Percentiles rank a stretch among this genome's conserved stretches.
Evolutionary conservation across 192 early-diverging fungal genomes (phyloP).

Genomic region (Coemansia umbellata): DNA sequence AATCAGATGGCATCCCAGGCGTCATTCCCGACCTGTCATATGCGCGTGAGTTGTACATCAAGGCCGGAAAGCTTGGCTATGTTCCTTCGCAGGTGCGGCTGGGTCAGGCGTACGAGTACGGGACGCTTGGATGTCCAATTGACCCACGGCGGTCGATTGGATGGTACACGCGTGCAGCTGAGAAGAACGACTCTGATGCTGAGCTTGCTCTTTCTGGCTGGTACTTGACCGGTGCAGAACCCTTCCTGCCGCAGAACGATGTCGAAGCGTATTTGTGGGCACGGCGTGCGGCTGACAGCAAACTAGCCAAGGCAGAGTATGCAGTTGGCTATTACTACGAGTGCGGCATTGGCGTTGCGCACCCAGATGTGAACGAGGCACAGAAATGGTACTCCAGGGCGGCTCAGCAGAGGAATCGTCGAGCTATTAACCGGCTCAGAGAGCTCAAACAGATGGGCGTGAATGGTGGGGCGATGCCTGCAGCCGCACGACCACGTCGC

Average conservation of each 20-base stretch:
- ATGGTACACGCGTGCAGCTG: slow-evolving; percentile 94
- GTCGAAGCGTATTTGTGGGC: slow-evolving; percentile 98
- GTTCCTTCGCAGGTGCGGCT: slow-evolving; percentile 89
- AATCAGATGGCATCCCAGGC: slow-evolving; percentile 65
- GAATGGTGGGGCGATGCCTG: slow-evolving; percentile 1
- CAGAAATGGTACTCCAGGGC: slow-evolving; percentile 84
- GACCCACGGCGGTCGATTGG: slow-evolving; percentile 88
- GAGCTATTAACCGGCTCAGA: slow-evolving; percentile 77
- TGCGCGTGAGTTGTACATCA: slow-evolving; percentile 87
- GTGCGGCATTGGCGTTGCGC: slow-evolving; percentile 78
- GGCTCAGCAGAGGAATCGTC: slow-evolving; percentile 77
- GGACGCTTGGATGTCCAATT: slow-evolving; percentile 78
- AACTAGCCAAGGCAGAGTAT: slow-evolving; percentile 92
- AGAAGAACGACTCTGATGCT: slow-evolving; percentile 84
- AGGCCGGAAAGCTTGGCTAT: slow-evolving; percentile 91
- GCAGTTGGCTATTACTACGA: slow-evolving; percentile 96
- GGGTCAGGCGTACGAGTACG: slow-evolving; percentile 92
- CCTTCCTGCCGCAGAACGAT: slow-evolving; percentile 84
- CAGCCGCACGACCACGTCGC: slow-evolving; percentile 30
- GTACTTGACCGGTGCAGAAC: slow-evolving; percentile 95
- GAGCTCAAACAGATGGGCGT: slow-evolving; percentile 74
- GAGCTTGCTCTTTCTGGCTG: slow-evolving; percentile 95
- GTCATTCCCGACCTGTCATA: slow-evolving; percentile 79
- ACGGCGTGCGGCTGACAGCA: slow-evolving; percentile 91
- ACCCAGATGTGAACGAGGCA: slow-evolving; percentile 71